phyloP scores from a whole-genome alignment of 768 basidiomycete genomes.

The Boletus speciosus region DNA sequence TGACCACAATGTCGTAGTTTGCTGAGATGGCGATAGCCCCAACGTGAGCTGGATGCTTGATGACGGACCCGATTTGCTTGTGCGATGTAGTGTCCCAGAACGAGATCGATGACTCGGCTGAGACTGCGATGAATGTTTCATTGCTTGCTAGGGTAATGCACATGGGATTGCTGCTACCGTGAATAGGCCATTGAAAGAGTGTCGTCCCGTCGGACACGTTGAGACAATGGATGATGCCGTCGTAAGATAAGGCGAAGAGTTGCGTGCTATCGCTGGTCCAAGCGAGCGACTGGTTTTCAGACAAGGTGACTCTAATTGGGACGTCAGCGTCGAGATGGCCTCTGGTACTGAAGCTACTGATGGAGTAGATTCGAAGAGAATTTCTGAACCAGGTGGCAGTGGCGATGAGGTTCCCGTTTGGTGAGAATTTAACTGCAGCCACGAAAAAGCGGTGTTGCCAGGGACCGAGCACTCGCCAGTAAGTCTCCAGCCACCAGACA shows the following conservation, averaged over 20 bases:
- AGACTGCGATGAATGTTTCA: constrained; percentile 4
- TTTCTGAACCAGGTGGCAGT: constrained; percentile 1
- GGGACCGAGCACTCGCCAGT: background rate
- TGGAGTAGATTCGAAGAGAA: constrained; percentile 1
- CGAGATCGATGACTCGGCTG: background rate
- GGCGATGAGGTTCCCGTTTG: constrained; percentile 3
- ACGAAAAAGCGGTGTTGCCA: background rate
- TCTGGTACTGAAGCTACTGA: background rate
- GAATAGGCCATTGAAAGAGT: constrained; percentile 4
- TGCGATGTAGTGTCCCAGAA: constrained; percentile 13
- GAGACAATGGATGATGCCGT: background rate
- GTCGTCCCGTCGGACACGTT: background rate
- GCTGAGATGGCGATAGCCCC: constrained; percentile 2
- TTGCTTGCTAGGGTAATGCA: constrained; percentile 4
- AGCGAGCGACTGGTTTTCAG: constrained; percentile 2
- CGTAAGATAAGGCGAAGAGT: constrained; percentile 1
- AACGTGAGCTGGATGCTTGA: background rate
- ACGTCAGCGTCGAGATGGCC: background rate
- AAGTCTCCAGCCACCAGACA: too few relatives aligned
- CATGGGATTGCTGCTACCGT: background rate
- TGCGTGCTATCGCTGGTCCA: constrained; percentile 2
- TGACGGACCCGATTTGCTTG: constrained; percentile 4
- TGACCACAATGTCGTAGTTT: constrained; percentile 2
- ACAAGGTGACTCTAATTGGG: background rate
- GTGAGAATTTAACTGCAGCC: constrained; percentile 11